Conservation (phyloP, 2,329 filamentous ascomycete genomes). For the Plectosphaerella cucumerina region DNA sequence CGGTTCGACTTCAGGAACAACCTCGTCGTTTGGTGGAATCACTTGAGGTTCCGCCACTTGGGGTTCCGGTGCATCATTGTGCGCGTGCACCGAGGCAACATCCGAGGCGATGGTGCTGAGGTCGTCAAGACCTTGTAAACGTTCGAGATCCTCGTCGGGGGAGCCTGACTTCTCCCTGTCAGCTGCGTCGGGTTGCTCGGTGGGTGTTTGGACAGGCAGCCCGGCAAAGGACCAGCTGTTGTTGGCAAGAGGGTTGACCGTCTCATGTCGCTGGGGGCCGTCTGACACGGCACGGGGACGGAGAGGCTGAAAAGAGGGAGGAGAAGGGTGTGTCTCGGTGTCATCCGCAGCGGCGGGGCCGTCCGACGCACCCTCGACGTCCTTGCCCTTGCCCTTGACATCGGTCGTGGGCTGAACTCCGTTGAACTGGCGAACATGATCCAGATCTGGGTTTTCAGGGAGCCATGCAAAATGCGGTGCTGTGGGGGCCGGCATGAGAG, state of each 20-base stretch:
- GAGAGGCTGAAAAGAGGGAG: slow-evolving; percentile 9
- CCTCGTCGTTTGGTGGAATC: not conserved
- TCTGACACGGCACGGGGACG: slow-evolving; percentile 55
- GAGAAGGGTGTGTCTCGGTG: slow-evolving; percentile 1
- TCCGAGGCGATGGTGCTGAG: not conserved
- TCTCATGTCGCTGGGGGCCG: slow-evolving; percentile 40
- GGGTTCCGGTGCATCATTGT: no score
- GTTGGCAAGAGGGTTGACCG: slow-evolving; percentile 50
- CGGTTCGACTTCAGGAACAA: not conserved
- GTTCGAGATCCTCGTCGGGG: not conserved
- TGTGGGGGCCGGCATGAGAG: slow-evolving; percentile 7
- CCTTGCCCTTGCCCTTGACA: slow-evolving; percentile 16
- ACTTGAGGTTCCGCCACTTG: no score
- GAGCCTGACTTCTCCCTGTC: no score
- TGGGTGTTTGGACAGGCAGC: slow-evolving; percentile 22
- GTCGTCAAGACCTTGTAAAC: not conserved
- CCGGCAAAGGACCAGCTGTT: slow-evolving; percentile 58
- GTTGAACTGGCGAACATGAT: not conserved
- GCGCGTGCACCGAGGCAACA: not conserved
- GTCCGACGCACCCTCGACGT: slow-evolving; percentile 2
- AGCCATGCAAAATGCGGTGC: slow-evolving; percentile 13
- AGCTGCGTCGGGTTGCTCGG: no score
- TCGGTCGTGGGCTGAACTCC: slow-evolving; percentile 2
- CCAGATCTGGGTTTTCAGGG: not conserved
- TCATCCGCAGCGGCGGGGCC: slow-evolving; percentile 2